Evolutionary conservation across 768 basidiomycete genomes (phyloP), one percentile per base, ranked within the genome.

Genomic region (Lactarius vividus): DNA sequence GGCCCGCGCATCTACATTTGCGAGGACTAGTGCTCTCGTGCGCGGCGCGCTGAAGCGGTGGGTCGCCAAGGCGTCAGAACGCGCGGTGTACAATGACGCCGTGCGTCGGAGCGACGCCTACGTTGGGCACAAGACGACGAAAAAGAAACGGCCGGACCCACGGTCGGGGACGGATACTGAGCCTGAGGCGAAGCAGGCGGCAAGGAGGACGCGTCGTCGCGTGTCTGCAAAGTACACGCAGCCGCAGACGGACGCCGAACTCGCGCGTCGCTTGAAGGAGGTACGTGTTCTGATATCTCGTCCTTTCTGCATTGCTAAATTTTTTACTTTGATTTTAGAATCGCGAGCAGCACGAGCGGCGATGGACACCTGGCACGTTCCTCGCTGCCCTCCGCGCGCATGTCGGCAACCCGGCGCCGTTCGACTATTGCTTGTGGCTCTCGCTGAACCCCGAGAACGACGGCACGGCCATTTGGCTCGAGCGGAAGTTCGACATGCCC

Each of bases 281-380:
- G 91, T 89, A 72, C 73, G 28, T 71, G 52, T 42, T 40, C 44
- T 8, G 20, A 13, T 10, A 9, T 9, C 46, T 10, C 13, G 37
- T 13, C 5, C 5, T 23, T 11, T 55, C n/a, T 35, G 44, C 26
- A 11, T 26, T 52, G 11, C n/a, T 28, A 16, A 61, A 35, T 1
- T 37, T 37, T 37, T 35, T n/a, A 0, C 31, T 31, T 31, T 16
- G 16, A 31, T 15, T 37, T 11, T 73, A 92, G 90, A 92, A 91
- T 70, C 84, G 88, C 64, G 82, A 84, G 75, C 87, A 88, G 65
- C 85, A 90, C 65, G 82, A 85, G 68, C 82, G 81, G 15, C 84
- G 91, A 44, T 94, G 92, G 92, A 84, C 88, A 0, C 81, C 79
- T 57, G 88, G 88, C 16, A 86, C 91, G 0, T 92, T 92, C 77